Conservation (phyloP, 257 asterid genomes). For the Nicotiana tabacum region DNA sequence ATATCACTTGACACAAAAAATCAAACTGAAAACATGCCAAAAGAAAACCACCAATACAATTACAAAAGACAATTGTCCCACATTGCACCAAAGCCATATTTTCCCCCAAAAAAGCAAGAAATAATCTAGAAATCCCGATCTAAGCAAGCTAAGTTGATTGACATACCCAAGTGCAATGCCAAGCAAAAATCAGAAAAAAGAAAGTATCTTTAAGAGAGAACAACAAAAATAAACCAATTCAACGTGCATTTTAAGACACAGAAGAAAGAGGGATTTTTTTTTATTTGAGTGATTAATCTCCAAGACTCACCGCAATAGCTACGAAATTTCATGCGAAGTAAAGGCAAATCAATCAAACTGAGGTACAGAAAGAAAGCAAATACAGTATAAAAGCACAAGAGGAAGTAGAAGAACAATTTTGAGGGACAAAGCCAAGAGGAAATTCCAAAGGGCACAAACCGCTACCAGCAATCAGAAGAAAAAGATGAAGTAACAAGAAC, state of each 20-base stretch:
- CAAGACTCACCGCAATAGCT: neutral
- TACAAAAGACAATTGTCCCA: neutral
- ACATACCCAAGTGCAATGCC: neutral
- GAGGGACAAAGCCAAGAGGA: slow-evolving; percentile 32
- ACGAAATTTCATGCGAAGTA: neutral
- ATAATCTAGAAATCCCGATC: neutral
- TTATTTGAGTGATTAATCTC: neutral
- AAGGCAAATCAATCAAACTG: neutral
- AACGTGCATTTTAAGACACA: neutral
- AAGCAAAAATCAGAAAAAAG: neutral
- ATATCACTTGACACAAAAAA: slow-evolving; percentile 17
- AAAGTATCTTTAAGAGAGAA: neutral
- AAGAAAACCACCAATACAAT: slow-evolving; percentile 17
- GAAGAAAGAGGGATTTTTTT: neutral
- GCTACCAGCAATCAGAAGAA: slow-evolving; percentile 2
- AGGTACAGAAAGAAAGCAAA: neutral
- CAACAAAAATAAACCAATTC: neutral
- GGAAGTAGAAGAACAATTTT: neutral
- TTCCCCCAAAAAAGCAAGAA: slow-evolving; percentile 12
- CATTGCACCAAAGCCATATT: neutral
- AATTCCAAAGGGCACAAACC: slow-evolving; percentile 11
- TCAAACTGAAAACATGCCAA: slow-evolving; percentile 15
- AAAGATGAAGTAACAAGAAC: slow-evolving; percentile 26
- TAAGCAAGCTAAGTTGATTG: neutral
- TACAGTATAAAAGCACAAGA: slow-evolving; percentile 21